phyloP scores from a whole-genome alignment of 768 basidiomycete species.

The Kwoniella sp. region DNA sequence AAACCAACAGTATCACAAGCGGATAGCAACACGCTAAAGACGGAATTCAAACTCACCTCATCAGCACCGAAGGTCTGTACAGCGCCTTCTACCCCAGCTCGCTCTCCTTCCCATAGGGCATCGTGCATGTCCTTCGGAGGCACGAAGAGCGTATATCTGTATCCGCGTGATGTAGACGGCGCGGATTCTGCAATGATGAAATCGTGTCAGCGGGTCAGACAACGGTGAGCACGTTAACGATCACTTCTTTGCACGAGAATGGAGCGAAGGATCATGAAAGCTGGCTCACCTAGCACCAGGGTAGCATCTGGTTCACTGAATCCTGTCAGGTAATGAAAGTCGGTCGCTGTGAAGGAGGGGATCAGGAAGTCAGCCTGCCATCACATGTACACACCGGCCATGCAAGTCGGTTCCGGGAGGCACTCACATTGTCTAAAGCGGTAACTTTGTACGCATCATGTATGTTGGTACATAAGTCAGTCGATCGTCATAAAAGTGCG shows the following conservation, averaged over 20 bases:
- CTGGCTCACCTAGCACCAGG: conserved; percentile 70
- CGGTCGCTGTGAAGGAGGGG: conserved; percentile 49
- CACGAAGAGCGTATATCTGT: conserved; percentile 83
- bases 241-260: too few relatives aligned
- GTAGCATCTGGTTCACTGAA: conserved; percentile 92
- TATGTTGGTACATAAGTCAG: background rate
- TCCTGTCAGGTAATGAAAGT: conserved; percentile 80
- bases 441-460: conserved; percentile 10
- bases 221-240: background rate
- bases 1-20: background rate
- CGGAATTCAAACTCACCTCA: conserved; percentile 60
- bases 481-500: too few relatives aligned
- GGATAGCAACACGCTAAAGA: conserved; percentile 57
- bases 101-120: conserved; percentile 91
- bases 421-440: conserved; percentile 29
- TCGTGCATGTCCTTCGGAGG: conserved; percentile 71
- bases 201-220: background rate
- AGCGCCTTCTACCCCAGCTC: conserved; percentile 70
- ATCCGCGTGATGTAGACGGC: conserved; percentile 70
- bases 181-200: conserved; percentile 63
- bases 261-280: too few relatives aligned
- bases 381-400: conserved; percentile 1
- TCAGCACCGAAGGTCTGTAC: conserved; percentile 75
- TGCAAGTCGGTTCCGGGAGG: background rate
- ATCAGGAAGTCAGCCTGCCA: background rate